Conservation (phyloP, 2,329 filamentous ascomycete species). For the Aspergillus ibericus region DNA sequence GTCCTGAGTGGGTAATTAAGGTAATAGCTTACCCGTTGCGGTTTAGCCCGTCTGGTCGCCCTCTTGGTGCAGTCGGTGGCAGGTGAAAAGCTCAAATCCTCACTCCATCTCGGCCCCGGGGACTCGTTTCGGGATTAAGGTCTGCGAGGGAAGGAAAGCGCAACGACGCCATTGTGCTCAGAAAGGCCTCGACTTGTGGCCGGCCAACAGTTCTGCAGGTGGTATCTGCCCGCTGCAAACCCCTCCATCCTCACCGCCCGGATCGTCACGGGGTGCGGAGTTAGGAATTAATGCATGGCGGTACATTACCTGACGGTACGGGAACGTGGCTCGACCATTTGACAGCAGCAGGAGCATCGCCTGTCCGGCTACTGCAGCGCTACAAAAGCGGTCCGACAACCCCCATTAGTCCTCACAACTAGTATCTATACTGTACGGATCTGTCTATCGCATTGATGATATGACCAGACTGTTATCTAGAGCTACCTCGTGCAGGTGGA, state of each 20-base stretch:
- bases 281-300: slow-evolving; percentile 2
- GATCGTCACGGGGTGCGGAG: slow-evolving; percentile 1
- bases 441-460: background rate
- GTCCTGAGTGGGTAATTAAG: background rate
- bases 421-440: background rate
- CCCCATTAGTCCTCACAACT: background rate
- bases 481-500: background rate
- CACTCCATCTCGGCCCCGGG: no score
- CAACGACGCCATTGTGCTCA: no score
- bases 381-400: background rate
- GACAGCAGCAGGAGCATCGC: background rate
- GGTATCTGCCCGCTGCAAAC: background rate
- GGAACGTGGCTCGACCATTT: background rate
- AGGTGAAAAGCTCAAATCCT: no score
- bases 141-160: no score
- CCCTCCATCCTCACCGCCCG: slow-evolving; percentile 6
- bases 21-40: background rate
- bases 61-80: background rate
- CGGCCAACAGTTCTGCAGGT: background rate
- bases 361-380: background rate
- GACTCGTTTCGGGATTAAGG: no score
- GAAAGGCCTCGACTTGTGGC: no score
- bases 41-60: background rate
- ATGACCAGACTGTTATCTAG: no score
- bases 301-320: background rate